Base-by-base conservation (phyloP, 225 moss, liverwort and hornwort species). In the Sphagnum contortum region DNA sequence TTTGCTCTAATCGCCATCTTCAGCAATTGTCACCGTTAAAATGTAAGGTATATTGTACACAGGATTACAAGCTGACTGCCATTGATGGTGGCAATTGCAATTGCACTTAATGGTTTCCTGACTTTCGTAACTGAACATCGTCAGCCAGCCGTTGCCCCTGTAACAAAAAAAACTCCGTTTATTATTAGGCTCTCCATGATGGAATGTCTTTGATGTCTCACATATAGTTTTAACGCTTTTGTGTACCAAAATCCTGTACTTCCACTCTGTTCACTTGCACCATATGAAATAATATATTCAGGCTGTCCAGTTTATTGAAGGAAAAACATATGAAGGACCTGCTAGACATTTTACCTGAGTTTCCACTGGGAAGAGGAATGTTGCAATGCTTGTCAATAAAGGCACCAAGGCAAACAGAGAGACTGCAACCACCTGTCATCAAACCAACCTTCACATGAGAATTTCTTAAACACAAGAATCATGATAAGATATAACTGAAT, bases 391-490 rank as follows among this genome's bases (percentile, higher is more conserved):
- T 52, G 95, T 66, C 44, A 90, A 63, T 48, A 96, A 59, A 62
- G 95, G 84, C 60, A 92, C 77, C 8, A 48, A 72, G 8, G 92
- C 66, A 68, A 96, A 96, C 45, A 83, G 70, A 57, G 75, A 77
- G 66, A 96, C 87, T 48, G 92, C 70, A 59, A 88, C 73, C 48
- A 85, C 12, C 94, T 94, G 82, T 65, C 14, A 52, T 44, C 67
- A 48, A 63, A 47, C 14, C 12, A 71, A n/a, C 12, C 12, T 8
- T 12, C 48, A 6, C 62, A 29, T 54, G 5, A 10, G 48, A 48
- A 10, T 53, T n/a, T 45, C 45, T 49, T 0, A 9, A 47, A 45
- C 29, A 49, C 14, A 48, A 48, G 44, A 49, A 44, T 7, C 49
- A 47, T 6, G 3, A 66, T 29, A 14, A 60, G 68, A 45, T 14